phyloP scores from a whole-genome alignment of 106 monocot species.

The Dendrobium nobile region DNA sequence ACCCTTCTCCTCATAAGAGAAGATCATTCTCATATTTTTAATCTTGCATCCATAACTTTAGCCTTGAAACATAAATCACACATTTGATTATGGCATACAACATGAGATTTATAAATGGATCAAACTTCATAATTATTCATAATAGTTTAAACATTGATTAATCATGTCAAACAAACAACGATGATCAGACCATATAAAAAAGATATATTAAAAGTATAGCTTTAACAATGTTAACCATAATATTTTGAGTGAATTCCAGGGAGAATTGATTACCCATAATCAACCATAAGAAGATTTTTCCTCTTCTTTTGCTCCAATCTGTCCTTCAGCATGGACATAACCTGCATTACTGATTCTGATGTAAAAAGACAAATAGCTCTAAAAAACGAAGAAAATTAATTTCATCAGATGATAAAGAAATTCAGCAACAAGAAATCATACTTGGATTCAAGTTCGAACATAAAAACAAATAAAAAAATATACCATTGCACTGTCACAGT shows the following conservation, averaged over 20 bases:
- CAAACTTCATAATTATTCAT: background rate
- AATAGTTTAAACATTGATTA: background rate
- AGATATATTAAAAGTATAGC: background rate
- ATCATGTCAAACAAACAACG: too few species aligned
- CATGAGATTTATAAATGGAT: background rate
- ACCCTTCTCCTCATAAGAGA: too few species aligned
- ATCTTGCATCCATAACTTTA: too few species aligned
- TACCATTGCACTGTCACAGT: background rate
- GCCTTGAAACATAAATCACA: too few species aligned
- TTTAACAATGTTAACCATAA: background rate
- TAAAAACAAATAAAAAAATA: background rate
- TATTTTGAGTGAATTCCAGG: background rate
- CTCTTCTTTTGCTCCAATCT: conserved; percentile 61
- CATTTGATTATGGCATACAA: too few species aligned
- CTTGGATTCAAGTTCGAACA: background rate
- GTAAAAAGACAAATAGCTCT: background rate
- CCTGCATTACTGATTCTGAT: conserved; percentile 27
- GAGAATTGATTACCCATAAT: conserved; percentile 53
- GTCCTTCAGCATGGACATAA: conserved; percentile 74
- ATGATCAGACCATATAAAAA: background rate
- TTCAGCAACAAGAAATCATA: background rate
- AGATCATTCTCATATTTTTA: too few species aligned
- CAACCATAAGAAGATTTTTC: conserved; percentile 56
- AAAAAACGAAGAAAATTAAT: conserved; percentile 3
- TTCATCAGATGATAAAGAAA: background rate